Percentiles rank a stretch among this genome's conserved stretches.
phyloP scores from a whole-genome alignment of 257 asterid species.

The Agastache rugosa region DNA sequence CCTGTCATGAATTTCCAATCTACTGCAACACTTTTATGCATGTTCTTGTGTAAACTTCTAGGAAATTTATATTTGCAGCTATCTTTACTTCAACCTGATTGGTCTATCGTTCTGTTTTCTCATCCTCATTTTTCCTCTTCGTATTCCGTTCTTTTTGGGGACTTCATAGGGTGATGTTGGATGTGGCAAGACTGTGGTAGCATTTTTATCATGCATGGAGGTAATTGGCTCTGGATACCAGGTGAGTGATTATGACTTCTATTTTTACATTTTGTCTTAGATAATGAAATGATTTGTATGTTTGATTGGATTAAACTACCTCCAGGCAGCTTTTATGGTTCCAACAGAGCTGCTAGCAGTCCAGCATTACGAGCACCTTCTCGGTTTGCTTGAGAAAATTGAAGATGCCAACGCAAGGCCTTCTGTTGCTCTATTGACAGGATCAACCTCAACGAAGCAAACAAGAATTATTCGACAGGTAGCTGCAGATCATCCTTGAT shows the following conservation, averaged over 20 bases:
- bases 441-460: slow-evolving; percentile 84
- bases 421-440: slow-evolving; percentile 81
- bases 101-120: slow-evolving; percentile 24
- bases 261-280: slow-evolving; percentile 2
- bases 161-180: slow-evolving; percentile 90
- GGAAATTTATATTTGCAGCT: neutral
- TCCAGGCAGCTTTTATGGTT: slow-evolving; percentile 98
- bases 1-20: neutral
- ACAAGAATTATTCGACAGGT: slow-evolving; percentile 76
- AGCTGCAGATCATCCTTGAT: slow-evolving; percentile 24
- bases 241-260: slow-evolving; percentile 43
- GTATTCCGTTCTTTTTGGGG: neutral
- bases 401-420: slow-evolving; percentile 57
- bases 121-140: slow-evolving; percentile 1
- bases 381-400: slow-evolving; percentile 66
- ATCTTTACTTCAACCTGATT: neutral
- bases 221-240: slow-evolving; percentile 89
- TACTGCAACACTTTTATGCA: neutral
- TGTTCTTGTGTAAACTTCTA: neutral
- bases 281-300: neutral
- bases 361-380: slow-evolving; percentile 89
- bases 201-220: slow-evolving; percentile 96
- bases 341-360: slow-evolving; percentile 96
- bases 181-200: slow-evolving; percentile 96
- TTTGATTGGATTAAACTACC: slow-evolving; percentile 35